Base-by-base conservation (phyloP, 1,284 basidiomycete genomes). In the Singerocomus inundabilis region DNA sequence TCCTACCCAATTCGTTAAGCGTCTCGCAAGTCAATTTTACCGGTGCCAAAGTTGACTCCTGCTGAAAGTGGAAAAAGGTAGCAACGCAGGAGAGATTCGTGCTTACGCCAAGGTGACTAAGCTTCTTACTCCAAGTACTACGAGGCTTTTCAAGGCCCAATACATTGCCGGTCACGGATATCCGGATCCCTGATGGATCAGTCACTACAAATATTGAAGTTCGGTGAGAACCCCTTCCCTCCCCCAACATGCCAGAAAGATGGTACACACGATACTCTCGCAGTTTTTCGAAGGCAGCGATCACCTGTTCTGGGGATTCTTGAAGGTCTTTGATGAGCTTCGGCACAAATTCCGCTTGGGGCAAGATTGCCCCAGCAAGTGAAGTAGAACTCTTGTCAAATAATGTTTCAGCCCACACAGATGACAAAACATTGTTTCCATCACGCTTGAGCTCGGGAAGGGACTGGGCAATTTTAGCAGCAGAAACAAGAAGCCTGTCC, bases 381-480 rank as follows among this genome's bases (percentile, higher is more conserved):
- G 83, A 82, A 1, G 92, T 90, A 11, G 92, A 94, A 52, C 77
- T 81, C 48, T 82, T 76, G 54, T 83, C 80, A 60, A 83, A 91
- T 30, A 93, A 67, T 34, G 93, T 62, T 48, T 85, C 79, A 24
- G 82, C 72, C 68, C 81, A 85, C 36, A 94, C 75, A 8, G 93
- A 88, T 25, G 79, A 78, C 37, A 94, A 76, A 11, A 99, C 88
- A 21, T 81, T 85, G 61, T 76, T 82, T 2, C 95, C 97, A 61
- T 93, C 89, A 39, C 97, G 81, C 76, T 98, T 99, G 64, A 92
- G 78, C 62, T 94, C 87, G 0, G 97, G 97, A n/a, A 99, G 75
- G 25, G 86, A 86, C 68, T 98, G 96, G 36, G 90, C 82, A 44
- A 93, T 82, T 72, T 98, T 98, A 24, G 93, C 91, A 35, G 92